These are phyloP conservation scores for Xylariaceae sp. DNA, from an alignment of 2,329 filamentous ascomycete genomes.

Conservation along the genomic window DNA sequence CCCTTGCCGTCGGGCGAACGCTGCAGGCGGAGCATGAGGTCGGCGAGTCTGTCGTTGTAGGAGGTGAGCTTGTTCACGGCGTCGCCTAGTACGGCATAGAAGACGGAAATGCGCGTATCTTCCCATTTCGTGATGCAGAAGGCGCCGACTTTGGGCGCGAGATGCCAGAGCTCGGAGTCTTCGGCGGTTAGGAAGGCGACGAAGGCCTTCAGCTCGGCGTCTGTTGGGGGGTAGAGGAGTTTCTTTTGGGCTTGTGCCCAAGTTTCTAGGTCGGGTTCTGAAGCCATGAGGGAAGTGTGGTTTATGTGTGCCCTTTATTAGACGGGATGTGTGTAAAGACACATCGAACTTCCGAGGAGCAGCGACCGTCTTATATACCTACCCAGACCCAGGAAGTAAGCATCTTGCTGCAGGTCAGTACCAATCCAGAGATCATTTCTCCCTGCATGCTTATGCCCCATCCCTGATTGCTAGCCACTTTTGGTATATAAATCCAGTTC, in stretches of 20 bases:
- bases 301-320: too few species aligned
- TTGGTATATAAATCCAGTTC: too few species aligned
- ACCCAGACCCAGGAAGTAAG: too few species aligned
- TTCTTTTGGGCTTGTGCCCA: conserved; percentile 13
- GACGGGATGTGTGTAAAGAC: too few species aligned
- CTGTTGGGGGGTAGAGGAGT: conserved; percentile 8
- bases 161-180: conserved; percentile 5
- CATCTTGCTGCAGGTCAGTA: too few species aligned
- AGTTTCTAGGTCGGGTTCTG: conserved; percentile 8
- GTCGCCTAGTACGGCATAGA: conserved; percentile 13
- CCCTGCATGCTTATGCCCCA: too few species aligned
- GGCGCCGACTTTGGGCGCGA: conserved; percentile 9
- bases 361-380: too few species aligned
- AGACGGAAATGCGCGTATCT: conserved; percentile 10
- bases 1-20: conserved; percentile 15
- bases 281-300: conserved; percentile 1
- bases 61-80: conserved; percentile 14
- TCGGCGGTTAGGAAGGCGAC: conserved; percentile 9
- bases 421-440: too few species aligned
- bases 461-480: too few species aligned
- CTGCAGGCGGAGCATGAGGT: conserved; percentile 14
- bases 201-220: conserved; percentile 10
- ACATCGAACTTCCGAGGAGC: too few species aligned
- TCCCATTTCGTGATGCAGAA: conserved; percentile 11
- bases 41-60: conserved; percentile 17